phyloP scores from a whole-genome alignment of 306 rosid genomes.

The Sicyos edulis region DNA sequence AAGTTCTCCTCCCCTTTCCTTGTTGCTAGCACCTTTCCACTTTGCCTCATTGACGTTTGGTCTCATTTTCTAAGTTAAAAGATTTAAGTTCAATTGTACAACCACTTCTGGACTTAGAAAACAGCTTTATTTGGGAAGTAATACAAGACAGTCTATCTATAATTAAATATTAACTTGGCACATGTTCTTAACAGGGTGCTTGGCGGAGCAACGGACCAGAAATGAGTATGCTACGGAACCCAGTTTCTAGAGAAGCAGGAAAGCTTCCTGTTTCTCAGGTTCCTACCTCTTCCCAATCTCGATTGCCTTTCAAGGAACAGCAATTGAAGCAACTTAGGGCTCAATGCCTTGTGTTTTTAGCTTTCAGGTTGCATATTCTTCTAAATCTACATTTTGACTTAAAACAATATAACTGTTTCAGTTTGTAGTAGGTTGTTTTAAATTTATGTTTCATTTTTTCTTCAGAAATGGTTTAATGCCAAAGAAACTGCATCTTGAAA shows the following conservation, averaged over 20 bases:
- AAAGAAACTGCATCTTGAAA: constrained; percentile 94
- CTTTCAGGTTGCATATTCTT: constrained; percentile 63
- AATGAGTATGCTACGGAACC: constrained; percentile 50
- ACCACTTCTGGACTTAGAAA: background rate
- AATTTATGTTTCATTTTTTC: background rate
- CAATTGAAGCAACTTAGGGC: constrained; percentile 98
- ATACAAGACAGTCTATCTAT: background rate
- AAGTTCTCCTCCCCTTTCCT: background rate
- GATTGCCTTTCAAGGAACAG: constrained; percentile 80
- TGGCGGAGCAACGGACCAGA: constrained; percentile 64
- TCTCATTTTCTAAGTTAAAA: constrained; percentile 4
- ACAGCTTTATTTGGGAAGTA: background rate
- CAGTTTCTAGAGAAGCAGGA: constrained; percentile 68
- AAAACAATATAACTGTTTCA: background rate
- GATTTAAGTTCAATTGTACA: too few relatives aligned
- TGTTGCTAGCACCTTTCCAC: constrained; percentile 1
- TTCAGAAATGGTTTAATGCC: constrained; percentile 90
- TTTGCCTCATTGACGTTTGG: background rate
- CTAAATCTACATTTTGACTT: constrained; percentile 5
- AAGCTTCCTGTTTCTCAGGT: constrained; percentile 51
- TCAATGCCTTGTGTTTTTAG: constrained; percentile 97
- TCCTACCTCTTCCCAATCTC: constrained; percentile 32
- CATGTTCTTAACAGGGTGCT: constrained; percentile 50
- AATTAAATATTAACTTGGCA: constrained; percentile 6
- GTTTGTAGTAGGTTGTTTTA: constrained; percentile 22